Conservation (phyloP, 176 grass and related monocot species). For the Aegilops bicornis region DNA sequence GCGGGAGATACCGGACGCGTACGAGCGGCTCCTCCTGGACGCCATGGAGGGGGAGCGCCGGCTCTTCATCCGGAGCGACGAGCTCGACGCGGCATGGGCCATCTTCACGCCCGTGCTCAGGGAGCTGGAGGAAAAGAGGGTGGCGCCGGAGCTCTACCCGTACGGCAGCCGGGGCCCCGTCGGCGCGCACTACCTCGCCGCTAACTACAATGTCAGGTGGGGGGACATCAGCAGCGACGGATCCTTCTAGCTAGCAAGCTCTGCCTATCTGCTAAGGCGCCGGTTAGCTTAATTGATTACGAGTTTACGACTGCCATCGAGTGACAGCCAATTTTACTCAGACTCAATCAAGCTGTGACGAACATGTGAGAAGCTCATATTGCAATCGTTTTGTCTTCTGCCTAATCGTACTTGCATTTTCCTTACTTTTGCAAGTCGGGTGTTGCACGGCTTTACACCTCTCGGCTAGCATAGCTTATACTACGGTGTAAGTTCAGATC, state of each 20-base stretch:
- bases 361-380: not conserved
- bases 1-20: slow-evolving; percentile 87
- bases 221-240: slow-evolving; percentile 67
- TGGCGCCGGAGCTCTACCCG: slow-evolving; percentile 87
- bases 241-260: slow-evolving; percentile 18
- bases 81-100: slow-evolving; percentile 89
- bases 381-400: not conserved
- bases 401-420: too few species aligned
- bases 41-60: slow-evolving; percentile 82
- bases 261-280: too few species aligned
- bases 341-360: not conserved
- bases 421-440: not conserved
- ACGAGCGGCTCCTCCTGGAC: slow-evolving; percentile 85
- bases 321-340: too few species aligned
- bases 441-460: too few species aligned
- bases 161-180: slow-evolving; percentile 90
- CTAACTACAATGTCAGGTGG: slow-evolving; percentile 81
- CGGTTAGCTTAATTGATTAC: too few species aligned
- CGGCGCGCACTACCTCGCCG: slow-evolving; percentile 88
- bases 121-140: slow-evolving; percentile 59
- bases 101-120: slow-evolving; percentile 82
- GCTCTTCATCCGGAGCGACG: slow-evolving; percentile 95
- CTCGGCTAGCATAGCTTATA: too few species aligned
- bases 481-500: too few species aligned
- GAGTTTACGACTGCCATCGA: not conserved